Conservation (phyloP, 805 yeast species). For the Scheffersomyces ergatensis region DNA sequence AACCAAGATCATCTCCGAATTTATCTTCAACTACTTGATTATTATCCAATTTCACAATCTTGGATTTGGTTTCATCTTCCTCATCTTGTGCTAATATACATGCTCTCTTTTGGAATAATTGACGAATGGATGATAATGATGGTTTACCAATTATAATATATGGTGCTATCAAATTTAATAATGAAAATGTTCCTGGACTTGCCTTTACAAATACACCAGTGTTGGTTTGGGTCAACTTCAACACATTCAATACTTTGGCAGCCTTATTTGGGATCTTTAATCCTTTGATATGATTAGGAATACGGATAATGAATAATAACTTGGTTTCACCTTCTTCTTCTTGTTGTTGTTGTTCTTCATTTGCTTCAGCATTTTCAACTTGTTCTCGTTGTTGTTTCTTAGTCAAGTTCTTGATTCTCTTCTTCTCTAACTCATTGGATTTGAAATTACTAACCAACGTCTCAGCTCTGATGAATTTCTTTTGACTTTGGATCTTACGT, state of each 20-base stretch:
- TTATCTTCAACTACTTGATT: conserved; percentile 73
- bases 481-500: conserved; percentile 41
- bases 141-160: conserved; percentile 74
- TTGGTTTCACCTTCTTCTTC: conserved; percentile 29
- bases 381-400: conserved; percentile 56
- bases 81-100: conserved; percentile 43
- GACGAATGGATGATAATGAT: conserved; percentile 68
- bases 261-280: conserved; percentile 67
- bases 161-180: conserved; percentile 68
- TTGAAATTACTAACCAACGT: conserved; percentile 63
- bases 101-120: conserved; percentile 75
- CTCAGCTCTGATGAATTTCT: conserved; percentile 72
- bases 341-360: conserved; percentile 29
- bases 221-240: conserved; percentile 59
- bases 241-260: conserved; percentile 52
- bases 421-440: conserved; percentile 64
- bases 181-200: conserved; percentile 57
- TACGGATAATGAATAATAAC: conserved; percentile 65
- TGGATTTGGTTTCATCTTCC: conserved; percentile 17
- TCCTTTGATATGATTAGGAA: conserved; percentile 57
- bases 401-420: conserved; percentile 63
- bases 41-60: conserved; percentile 59
- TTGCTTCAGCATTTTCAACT: conserved; percentile 49
- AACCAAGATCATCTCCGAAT: conserved; percentile 56
- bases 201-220: conserved; percentile 72